Evolutionary conservation across 805 yeast species (phyloP).

Genomic region (Candida rishiriensis): DNA sequence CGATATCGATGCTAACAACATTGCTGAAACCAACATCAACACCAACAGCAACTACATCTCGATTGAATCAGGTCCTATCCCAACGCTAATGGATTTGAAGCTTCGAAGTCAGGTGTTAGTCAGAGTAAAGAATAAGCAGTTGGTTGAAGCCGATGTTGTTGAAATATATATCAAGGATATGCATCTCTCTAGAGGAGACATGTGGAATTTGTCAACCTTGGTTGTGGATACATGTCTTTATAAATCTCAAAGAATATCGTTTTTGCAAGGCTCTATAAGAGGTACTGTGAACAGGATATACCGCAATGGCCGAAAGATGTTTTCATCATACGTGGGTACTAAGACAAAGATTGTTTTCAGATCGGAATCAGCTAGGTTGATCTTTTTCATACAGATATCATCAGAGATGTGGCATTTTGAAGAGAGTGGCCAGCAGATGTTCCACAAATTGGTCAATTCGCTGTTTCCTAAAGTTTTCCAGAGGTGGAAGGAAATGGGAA

Average conservation of each 20-base stretch:
- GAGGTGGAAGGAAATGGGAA: conserved; percentile 79
- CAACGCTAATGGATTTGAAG: conserved; percentile 56
- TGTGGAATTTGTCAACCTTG: conserved; percentile 76
- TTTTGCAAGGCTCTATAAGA: conserved; percentile 55
- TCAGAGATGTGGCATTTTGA: conserved; percentile 98
- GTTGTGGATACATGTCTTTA: conserved; percentile 63
- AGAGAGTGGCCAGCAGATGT: conserved; percentile 91
- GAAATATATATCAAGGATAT: conserved; percentile 81
- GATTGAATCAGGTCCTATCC: conserved; percentile 55
- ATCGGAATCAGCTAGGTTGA: conserved; percentile 83
- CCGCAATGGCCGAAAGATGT: conserved; percentile 60
- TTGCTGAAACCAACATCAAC: conserved; percentile 1
- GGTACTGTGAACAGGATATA: conserved; percentile 61
- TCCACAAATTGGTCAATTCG: conserved; percentile 89
- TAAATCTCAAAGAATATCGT: conserved; percentile 58
- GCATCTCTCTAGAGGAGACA: conserved; percentile 80
- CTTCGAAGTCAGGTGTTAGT: conserved; percentile 65
- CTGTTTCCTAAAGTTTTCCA: conserved; percentile 84
- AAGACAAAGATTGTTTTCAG: conserved; percentile 80
- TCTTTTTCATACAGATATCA: conserved; percentile 82
- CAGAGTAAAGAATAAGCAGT: conserved; percentile 37
- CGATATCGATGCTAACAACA: no score
- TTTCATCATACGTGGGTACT: conserved; percentile 72
- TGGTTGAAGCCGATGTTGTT: conserved; percentile 72
- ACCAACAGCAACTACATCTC: conserved; percentile 41